A percentile compares a stretch with the other conserved stretches of the same genome.
Conservation (phyloP, 176 grass and related monocot species). For the Cymbopogon citratus region DNA sequence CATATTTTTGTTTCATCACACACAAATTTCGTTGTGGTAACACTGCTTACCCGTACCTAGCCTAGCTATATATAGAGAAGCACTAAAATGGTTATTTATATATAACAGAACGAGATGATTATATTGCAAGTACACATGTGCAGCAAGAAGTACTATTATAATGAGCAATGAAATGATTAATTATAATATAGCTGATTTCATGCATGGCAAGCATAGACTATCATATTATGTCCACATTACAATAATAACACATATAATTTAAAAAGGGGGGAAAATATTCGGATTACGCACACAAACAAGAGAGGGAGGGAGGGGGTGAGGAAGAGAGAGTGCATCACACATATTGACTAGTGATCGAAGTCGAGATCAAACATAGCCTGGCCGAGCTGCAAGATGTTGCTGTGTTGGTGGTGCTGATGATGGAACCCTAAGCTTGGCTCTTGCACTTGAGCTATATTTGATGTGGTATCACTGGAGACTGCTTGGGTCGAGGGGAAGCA, state of each 20-base stretch:
- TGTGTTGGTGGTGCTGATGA: slow-evolving; percentile 53
- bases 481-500: slow-evolving; percentile 39
- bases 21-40: not conserved
- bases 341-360: slow-evolving; percentile 47
- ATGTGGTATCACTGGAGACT: slow-evolving; percentile 37
- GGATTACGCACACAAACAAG: not conserved
- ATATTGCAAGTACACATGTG: not conserved
- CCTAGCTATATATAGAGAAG: no score
- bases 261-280: slow-evolving; percentile 19
- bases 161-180: not conserved
- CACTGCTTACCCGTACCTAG: no score
- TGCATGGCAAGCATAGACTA: slow-evolving; percentile 29
- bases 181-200: not conserved
- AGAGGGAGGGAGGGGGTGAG: no score
- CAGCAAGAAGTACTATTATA: not conserved
- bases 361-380: slow-evolving; percentile 64
- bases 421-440: slow-evolving; percentile 38
- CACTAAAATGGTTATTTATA: no score
- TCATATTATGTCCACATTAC: slow-evolving; percentile 48
- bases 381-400: slow-evolving; percentile 54
- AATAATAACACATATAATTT: slow-evolving; percentile 31
- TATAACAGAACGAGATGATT: no score
- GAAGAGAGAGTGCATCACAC: slow-evolving; percentile 4
- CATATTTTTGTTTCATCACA: not conserved
- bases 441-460: slow-evolving; percentile 47